Conservation (phyloP, 176 grass and related monocot species). For the Areca catechu region DNA sequence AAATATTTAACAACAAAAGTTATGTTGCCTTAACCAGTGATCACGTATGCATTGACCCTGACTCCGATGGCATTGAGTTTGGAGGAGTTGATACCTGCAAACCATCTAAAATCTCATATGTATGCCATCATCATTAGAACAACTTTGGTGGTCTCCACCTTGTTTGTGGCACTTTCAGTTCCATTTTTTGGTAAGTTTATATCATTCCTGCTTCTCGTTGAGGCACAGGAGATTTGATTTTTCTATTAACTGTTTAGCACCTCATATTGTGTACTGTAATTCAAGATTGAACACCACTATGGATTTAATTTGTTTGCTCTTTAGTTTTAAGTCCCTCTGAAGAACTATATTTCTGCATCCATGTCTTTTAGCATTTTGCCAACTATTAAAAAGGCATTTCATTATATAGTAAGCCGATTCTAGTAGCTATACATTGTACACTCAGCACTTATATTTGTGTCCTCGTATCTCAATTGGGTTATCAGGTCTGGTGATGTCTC, state of each 20-base stretch:
- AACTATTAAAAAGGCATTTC: too few relatives aligned
- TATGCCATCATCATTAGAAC: constrained; percentile 81
- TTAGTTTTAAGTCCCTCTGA: too few relatives aligned
- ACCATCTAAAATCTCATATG: constrained; percentile 48
- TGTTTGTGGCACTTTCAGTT: constrained; percentile 56
- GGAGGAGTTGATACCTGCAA: constrained; percentile 70
- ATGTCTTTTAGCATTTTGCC: too few relatives aligned
- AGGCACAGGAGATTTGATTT: too few relatives aligned
- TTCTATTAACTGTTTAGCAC: too few relatives aligned
- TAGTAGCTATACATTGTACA: not conserved
- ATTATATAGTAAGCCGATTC: not conserved
- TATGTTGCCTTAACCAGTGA: constrained; percentile 41
- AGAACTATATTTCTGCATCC: too few relatives aligned
- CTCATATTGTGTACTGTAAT: too few relatives aligned
- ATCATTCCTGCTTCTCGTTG: not conserved
- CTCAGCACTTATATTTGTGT: too few relatives aligned
- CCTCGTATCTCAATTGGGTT: not conserved
- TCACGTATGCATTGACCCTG: constrained; percentile 81
- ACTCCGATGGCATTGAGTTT: constrained; percentile 80
- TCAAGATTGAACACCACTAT: too few relatives aligned
- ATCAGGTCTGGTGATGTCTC: constrained; percentile 89
- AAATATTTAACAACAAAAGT: too few relatives aligned
- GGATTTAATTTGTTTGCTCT: too few relatives aligned
- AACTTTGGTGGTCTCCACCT: constrained; percentile 55
- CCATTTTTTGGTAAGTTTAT: constrained; percentile 78